Conservation (phyloP, 2,329 filamentous ascomycete species). For the Cyanodermella asteris region DNA sequence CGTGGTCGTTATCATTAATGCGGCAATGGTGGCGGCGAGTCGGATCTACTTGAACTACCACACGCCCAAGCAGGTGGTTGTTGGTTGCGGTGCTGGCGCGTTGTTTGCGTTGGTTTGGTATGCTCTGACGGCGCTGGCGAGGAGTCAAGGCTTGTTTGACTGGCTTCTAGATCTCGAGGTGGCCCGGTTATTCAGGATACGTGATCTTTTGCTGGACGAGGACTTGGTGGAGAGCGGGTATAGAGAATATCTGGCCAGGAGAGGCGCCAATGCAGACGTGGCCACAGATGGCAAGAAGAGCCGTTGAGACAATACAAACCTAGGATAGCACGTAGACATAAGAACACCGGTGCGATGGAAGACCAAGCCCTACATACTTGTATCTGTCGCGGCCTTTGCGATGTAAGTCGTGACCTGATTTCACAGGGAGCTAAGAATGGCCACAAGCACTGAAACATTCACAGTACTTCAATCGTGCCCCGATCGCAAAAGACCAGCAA, state of each 20-base stretch:
- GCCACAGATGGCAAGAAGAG: constrained; percentile 1
- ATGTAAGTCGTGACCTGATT: no score
- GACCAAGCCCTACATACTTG: no score
- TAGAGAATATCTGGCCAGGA: constrained; percentile 93
- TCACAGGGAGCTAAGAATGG: no score
- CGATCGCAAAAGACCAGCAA: no score
- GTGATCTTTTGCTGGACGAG: constrained; percentile 72
- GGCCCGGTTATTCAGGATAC: constrained; percentile 44
- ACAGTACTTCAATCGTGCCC: no score
- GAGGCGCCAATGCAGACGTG: constrained; percentile 31
- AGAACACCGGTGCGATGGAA: no score
- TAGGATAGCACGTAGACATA: no score
- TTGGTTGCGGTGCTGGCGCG: constrained; percentile 49
- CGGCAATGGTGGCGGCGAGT: constrained; percentile 53
- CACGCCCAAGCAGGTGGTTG: constrained; percentile 68
- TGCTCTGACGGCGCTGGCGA: constrained; percentile 39
- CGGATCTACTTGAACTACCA: constrained; percentile 86
- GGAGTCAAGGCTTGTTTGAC: constrained; percentile 45
- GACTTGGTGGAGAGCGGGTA: constrained; percentile 79
- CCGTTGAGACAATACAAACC: background rate
- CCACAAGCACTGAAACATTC: no score
- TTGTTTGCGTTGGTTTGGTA: constrained; percentile 64
- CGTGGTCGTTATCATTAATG: constrained; percentile 36
- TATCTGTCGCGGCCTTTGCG: no score
- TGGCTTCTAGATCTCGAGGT: constrained; percentile 48